Conservation (phyloP, 306 rosid species). For the Cicer chorassanicum region DNA sequence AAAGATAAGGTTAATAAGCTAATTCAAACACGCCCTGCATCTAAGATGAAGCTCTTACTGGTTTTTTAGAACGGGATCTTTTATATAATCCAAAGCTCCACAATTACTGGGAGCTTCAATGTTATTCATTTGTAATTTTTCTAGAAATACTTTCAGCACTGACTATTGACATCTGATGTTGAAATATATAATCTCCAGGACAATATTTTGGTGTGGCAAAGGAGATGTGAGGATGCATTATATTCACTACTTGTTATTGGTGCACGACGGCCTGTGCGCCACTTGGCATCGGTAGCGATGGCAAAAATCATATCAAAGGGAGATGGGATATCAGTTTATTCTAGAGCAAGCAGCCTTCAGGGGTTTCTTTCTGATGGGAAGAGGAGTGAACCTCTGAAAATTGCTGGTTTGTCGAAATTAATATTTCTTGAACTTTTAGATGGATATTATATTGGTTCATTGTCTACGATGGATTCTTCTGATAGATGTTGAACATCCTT, state of each 20-base stretch:
- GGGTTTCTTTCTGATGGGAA: constrained; percentile 95
- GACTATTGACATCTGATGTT: constrained; percentile 30
- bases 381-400: constrained; percentile 79
- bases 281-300: constrained; percentile 93
- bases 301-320: constrained; percentile 85
- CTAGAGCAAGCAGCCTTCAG: constrained; percentile 94
- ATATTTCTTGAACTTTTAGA: constrained; percentile 37
- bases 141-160: not conserved
- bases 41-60: constrained; percentile 1
- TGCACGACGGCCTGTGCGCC: constrained; percentile 95
- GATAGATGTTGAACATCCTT: constrained; percentile 28
- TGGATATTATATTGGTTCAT: constrained; percentile 36
- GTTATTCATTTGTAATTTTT: constrained; percentile 13
- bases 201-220: constrained; percentile 86
- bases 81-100: constrained; percentile 6
- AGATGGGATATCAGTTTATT: constrained; percentile 86
- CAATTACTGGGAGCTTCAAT: constrained; percentile 2
- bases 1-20: not conserved
- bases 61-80: constrained; percentile 26
- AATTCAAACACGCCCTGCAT: not conserved
- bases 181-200: constrained; percentile 60
- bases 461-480: constrained; percentile 36
- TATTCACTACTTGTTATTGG: constrained; percentile 84
- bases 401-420: constrained; percentile 72
- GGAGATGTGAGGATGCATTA: constrained; percentile 94